phyloP scores from a whole-genome alignment of 225 moss, liverwort and hornwort genomes.

The Marchantia polymorpha region DNA sequence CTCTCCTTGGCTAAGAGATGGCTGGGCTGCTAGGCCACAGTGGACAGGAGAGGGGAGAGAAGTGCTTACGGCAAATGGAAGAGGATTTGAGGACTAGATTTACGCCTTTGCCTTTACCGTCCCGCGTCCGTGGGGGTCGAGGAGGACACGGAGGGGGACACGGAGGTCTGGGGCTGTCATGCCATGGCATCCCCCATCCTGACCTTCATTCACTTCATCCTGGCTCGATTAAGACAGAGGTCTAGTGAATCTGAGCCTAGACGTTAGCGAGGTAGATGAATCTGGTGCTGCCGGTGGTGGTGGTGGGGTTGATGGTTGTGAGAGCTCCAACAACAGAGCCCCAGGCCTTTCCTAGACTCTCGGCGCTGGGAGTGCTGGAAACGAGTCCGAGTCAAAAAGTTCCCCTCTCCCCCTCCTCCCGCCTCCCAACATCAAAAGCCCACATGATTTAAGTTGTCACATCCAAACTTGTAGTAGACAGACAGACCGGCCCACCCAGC shows the following conservation, averaged over 20 bases:
- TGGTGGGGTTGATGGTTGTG: constrained; percentile 11
- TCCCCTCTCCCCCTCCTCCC: not conserved
- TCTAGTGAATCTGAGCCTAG: not conserved
- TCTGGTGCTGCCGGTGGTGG: constrained; percentile 5
- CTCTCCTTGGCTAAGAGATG: too few relatives aligned
- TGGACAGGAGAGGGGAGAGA: too few relatives aligned
- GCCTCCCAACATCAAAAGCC: not conserved
- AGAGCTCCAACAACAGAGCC: not conserved
- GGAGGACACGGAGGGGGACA: not conserved
- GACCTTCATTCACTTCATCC: not conserved
- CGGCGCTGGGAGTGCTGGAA: not conserved
- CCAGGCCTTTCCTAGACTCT: not conserved
- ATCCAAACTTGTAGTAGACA: not conserved
- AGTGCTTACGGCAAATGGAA: too few relatives aligned
- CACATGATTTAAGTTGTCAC: constrained; percentile 12
- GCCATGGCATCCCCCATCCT: not conserved
- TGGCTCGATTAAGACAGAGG: not conserved
- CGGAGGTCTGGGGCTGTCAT: not conserved
- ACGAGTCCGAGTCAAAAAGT: constrained; percentile 1
- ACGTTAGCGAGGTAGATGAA: not conserved
- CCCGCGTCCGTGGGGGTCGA: not conserved
- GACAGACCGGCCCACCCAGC: not conserved
- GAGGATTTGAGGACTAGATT: not conserved
- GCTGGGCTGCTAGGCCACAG: too few relatives aligned
- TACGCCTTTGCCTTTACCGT: not conserved